Conservation (phyloP, 2,329 filamentous ascomycete genomes). For the Hypoxylon sp. region DNA sequence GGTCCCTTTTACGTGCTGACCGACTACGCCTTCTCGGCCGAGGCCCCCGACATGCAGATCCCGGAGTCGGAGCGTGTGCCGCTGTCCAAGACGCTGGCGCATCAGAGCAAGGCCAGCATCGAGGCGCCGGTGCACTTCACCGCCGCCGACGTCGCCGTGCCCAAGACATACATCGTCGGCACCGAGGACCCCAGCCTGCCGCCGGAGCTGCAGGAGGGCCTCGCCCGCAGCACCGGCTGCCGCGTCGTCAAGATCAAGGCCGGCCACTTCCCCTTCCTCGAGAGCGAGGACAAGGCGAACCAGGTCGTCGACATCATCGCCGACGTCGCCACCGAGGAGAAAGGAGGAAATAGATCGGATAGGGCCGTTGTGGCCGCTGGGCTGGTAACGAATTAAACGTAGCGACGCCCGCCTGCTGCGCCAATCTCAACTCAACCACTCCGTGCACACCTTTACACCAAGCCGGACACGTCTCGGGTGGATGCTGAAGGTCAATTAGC, state of each 20-base stretch:
- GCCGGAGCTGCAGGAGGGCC: slow-evolving; percentile 28
- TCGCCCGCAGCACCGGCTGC: slow-evolving; percentile 32
- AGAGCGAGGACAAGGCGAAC: slow-evolving; percentile 19
- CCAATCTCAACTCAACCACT: slow-evolving; percentile 19
- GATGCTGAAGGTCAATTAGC: not conserved
- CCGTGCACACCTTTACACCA: not conserved
- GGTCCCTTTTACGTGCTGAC: slow-evolving; percentile 31
- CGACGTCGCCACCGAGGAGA: slow-evolving; percentile 24
- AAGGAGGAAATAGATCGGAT: not conserved
- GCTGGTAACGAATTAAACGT: not conserved
- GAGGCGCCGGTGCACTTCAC: slow-evolving; percentile 27
- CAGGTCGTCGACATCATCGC: slow-evolving; percentile 27
- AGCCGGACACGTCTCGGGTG: not conserved
- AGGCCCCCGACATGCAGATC: not conserved
- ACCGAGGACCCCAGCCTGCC: slow-evolving; percentile 37
- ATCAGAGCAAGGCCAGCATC: slow-evolving; percentile 30
- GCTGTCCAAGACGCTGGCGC: slow-evolving; percentile 13
- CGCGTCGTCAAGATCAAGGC: slow-evolving; percentile 30
- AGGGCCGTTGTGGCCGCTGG: not conserved
- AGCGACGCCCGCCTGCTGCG: not conserved
- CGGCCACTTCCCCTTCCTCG: slow-evolving; percentile 37
- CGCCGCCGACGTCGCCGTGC: slow-evolving; percentile 36
- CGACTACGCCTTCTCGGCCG: slow-evolving; percentile 10
- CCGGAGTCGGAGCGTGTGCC: slow-evolving; percentile 4
- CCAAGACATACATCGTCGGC: slow-evolving; percentile 43